Evolutionary conservation across 108 stramenopile species (phyloP), one percentile per base, ranked within the genome.

Genomic region (Chaetoceros muelleri): DNA sequence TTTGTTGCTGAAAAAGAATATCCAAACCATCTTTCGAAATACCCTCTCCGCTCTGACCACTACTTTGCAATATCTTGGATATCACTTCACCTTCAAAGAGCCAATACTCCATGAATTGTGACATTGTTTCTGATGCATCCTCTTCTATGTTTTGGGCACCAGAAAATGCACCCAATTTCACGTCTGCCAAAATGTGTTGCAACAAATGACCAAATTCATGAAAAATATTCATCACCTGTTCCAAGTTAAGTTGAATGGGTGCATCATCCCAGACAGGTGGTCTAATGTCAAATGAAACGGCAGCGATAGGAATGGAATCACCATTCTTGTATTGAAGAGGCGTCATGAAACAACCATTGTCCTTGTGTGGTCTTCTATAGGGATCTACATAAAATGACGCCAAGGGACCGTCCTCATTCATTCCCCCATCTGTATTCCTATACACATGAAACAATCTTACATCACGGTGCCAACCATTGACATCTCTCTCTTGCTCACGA

Each of bases 41-140:
- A 22, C 25, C 27, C 19, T 17, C 47, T 13, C 3, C 5, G 1
- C 48, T 28, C 1, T 8, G 62, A 2, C 28, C 26, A 3, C 30
- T 16, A 28, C 23, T 50, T 47, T 58, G 57, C 10, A 50, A 28
- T 10, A 40, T 40, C 34, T 40, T 40, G 34, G 34, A 40, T 5
- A 40, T 10, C 1, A 48, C 48, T 1, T 46, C 20, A 20, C 50
- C 29, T 18, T 60, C 23, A 26, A 50, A 60, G 5, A 50, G 1
- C 59, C 59, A 60, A 28, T 60, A 46, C 25, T 60, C 48, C 59
- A 60, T 60, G 28, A 60, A 60, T 27, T 50, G 28, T 2, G 48
- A 28, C 18, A 30, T 24, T 29, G 2, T 18, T 50, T 50, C 62
- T 19, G 53, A 55, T 26, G 24, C 26, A 45, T 63, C 62, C 3